Evolutionary conservation across 768 basidiomycete species (phyloP), one percentile per base, ranked within the genome.

Genomic region (Tylopilus plumbeoviolaceoides): DNA sequence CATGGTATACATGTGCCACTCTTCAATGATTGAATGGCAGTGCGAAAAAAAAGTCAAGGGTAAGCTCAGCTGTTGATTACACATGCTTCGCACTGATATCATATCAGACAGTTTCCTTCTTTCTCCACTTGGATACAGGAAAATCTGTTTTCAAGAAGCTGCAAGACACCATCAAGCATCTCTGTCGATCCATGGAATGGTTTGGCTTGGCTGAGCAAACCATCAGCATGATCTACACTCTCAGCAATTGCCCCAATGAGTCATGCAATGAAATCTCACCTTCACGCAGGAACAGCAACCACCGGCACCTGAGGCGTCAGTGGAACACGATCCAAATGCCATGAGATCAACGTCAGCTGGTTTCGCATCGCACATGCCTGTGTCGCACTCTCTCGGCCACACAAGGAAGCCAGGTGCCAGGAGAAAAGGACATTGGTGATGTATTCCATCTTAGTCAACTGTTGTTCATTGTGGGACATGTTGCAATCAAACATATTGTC

Each of bases 1-100:
- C 95, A 0, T 79, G 91, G 42, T 98, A 97, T 64, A 97, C 94
- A 0, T 98, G 93, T 65, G 83, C 97, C 46, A 93, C 94, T 0
- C 73, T 98, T 40, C 93, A 95, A 58, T 81, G 97, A 0, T 75
- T 99, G 9, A 91, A 91, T 45, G 97, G 97, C 2, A 95, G 90
- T 59, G 90, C 84, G 27, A n/a, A n/a, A 99, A 99, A 76, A 99
- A 98, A 66, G 83, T 99, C 55, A 99, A 99, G 76, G 95, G 93
- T 86, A 50, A 48, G 70, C 9, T 51, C 18, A 14, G 14, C 3
- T 15, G 7, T 23, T 12, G 0, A n/a, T 14, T 15, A 10, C 36
- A 8, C 8, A 9, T 33, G 5, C 6, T n/a, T 38, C 21, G 1
- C 9, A 12, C 17, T 5, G 17, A 57, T 7, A 11, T 6, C n/a